Evolutionary conservation across 306 rosid genomes (phyloP).

Genomic region (Fagus crenata): DNA sequence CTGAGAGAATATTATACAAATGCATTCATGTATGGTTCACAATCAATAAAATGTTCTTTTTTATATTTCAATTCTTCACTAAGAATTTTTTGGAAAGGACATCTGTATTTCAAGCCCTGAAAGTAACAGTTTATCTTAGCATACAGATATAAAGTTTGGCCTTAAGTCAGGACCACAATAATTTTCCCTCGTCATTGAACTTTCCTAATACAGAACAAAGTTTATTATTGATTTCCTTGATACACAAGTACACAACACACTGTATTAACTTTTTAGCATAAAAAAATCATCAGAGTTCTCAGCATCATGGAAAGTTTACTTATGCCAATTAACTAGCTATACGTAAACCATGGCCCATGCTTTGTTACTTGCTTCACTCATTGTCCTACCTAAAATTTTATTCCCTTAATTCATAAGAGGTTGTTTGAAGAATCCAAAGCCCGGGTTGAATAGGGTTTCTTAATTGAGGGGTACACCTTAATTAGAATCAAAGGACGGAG

Average conservation of each 20-base stretch:
- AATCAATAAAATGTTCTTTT: too few relatives aligned
- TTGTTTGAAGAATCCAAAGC: constrained; percentile 10
- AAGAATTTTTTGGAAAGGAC: too few relatives aligned
- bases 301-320: too few relatives aligned
- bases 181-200: constrained; percentile 9
- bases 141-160: constrained; percentile 9
- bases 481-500: constrained; percentile 5
- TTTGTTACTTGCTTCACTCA: constrained; percentile 22
- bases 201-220: neutral
- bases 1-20: too few relatives aligned
- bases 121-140: neutral
- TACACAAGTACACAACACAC: neutral
- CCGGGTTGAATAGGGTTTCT: constrained; percentile 12
- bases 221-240: constrained; percentile 3
- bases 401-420: neutral
- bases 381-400: constrained; percentile 12
- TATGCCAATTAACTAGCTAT: constrained; percentile 1
- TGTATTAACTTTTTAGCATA: neutral
- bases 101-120: neutral
- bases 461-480: neutral
- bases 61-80: too few relatives aligned
- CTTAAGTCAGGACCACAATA: constrained; percentile 29
- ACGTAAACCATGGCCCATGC: constrained; percentile 23
- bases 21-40: too few relatives aligned
- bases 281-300: neutral